Evolutionary conservation across 768 basidiomycete genomes (phyloP).

Genomic region (Russula ochroleuca): DNA sequence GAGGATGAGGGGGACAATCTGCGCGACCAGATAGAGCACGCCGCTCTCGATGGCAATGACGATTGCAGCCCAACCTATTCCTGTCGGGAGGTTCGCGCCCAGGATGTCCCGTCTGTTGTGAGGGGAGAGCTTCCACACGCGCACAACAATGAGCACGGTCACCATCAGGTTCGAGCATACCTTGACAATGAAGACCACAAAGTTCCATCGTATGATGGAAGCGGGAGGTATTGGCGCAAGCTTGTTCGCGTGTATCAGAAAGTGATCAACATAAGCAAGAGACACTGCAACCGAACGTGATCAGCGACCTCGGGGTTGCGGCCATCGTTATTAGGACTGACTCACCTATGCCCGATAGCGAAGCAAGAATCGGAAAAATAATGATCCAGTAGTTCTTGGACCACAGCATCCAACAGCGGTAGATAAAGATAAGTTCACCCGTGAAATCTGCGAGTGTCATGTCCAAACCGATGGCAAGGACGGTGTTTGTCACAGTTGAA

Average conservation of each 20-base stretch:
- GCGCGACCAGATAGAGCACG: conserved; percentile 38
- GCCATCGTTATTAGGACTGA: conserved; percentile 16
- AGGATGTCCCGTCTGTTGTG: conserved; percentile 23
- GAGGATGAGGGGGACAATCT: conserved; percentile 40
- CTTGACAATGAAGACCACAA: conserved; percentile 40
- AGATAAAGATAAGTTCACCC: conserved; percentile 37
- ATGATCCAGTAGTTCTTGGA: conserved; percentile 35
- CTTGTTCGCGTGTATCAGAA: too few relatives aligned
- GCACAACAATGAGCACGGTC: conserved; percentile 40
- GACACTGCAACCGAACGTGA: not conserved
- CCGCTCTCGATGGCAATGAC: conserved; percentile 41
- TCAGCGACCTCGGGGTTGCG: not conserved
- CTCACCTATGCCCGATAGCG: conserved; percentile 38
- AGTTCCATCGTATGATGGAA: too few relatives aligned
- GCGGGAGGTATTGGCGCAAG: too few relatives aligned
- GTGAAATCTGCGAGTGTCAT: conserved; percentile 37
- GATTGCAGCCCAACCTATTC: conserved; percentile 28
- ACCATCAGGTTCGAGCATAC: conserved; percentile 42
- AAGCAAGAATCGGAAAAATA: conserved; percentile 36
- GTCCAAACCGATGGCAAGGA: too few relatives aligned
- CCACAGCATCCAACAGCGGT: conserved; percentile 45
- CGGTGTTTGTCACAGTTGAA: conserved; percentile 2
- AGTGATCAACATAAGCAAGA: too few relatives aligned
- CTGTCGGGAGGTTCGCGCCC: not conserved
- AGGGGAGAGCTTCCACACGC: conserved; percentile 35